Evolutionary conservation across 2,329 filamentous ascomycete species (phyloP), one percentile per base, ranked within the genome.

Genomic region (Cladosporium velox): DNA sequence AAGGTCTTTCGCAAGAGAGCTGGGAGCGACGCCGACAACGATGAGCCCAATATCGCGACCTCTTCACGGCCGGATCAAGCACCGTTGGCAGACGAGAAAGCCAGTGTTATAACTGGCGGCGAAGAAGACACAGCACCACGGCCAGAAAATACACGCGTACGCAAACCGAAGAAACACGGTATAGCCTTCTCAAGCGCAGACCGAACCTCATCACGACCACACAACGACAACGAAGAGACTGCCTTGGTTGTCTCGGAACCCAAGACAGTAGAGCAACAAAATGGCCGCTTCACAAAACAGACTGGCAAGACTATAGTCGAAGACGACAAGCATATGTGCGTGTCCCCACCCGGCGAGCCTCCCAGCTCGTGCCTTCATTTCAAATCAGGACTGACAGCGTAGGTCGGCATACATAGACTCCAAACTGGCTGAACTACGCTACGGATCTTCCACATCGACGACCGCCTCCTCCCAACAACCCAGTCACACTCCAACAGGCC

Each of bases 331-430:
- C 90, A 93, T 81, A 92, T 94, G 91, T 94, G 85, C 88, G 89
- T 87, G 65, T 41, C 11, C 64, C 69, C 69, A 59, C 34, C 52
- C 12, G 47, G 15, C 59, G 4, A 64, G 34, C 26, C 2, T 26
- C 32, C 30, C 34, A 5, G 6, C 34, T 28, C 58, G 21, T 35
- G n/a, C 28, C 41, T 4, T 3, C 0, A 15, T 28, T 18, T 18
- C 34, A 44, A 8, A 61, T 35, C 26, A 32, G 66, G 77, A 80
- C 90, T 93, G 87, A 93, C 87, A 79, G 82, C 85, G 84, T 82
- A 93, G 91, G 90, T 90, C 87, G 84, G 87, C 89, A 81, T 93
- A 91, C 80, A 88, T 93, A 92, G 91, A 93, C 83, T 89, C 90
- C 72, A 88, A 90, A 79, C 81, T 93, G 78, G 88, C 90, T 85